These are phyloP conservation scores for Yamadazyma olivae DNA, from an alignment of 805 yeast species.

Conservation along the genomic window DNA sequence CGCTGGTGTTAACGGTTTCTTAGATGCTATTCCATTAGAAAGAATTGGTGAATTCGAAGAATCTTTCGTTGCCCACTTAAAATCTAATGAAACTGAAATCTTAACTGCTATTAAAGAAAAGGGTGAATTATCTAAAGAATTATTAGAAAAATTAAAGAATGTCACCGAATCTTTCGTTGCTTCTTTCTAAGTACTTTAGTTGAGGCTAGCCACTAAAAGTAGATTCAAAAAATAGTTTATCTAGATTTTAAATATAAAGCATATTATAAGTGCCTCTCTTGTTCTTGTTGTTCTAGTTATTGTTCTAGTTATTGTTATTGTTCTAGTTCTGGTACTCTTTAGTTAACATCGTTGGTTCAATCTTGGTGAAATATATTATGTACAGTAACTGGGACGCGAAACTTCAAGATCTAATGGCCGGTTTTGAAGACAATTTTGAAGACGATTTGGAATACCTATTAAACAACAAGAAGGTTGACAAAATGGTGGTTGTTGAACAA, in stretches of 20 bases:
- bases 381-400: not conserved
- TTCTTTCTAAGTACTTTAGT: slow-evolving; percentile 54
- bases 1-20: slow-evolving; percentile 99
- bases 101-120: slow-evolving; percentile 77
- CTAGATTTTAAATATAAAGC: slow-evolving; percentile 10
- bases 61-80: slow-evolving; percentile 87
- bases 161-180: slow-evolving; percentile 92
- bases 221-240: slow-evolving; percentile 3
- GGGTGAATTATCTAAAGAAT: slow-evolving; percentile 90
- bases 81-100: slow-evolving; percentile 84
- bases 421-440: slow-evolving; percentile 30
- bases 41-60: slow-evolving; percentile 90
- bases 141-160: slow-evolving; percentile 80
- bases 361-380: too few species aligned
- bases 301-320: not conserved
- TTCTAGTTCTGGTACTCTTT: not conserved
- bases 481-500: too few species aligned
- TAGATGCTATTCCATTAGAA: slow-evolving; percentile 80
- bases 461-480: too few species aligned
- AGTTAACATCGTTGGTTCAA: not conserved
- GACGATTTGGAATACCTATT: slow-evolving; percentile 26
- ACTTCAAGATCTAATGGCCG: slow-evolving; percentile 2
- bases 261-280: slow-evolving; percentile 2
- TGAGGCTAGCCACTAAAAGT: not conserved
- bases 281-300: not conserved